Base-by-base conservation (phyloP, 2,329 filamentous ascomycete genomes). In the Leptographium lundbergii region DNA sequence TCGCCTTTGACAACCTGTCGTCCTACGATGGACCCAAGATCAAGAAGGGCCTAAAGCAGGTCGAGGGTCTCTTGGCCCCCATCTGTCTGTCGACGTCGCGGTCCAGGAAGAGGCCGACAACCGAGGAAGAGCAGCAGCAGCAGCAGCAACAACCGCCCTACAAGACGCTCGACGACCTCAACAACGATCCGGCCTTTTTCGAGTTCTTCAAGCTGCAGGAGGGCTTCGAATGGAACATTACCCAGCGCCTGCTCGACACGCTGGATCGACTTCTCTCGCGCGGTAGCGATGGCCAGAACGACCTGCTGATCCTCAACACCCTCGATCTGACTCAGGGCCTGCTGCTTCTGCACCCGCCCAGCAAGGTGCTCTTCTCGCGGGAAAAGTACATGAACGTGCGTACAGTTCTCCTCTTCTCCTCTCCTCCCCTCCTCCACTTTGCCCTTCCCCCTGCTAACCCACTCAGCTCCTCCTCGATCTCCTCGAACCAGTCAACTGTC, bases 141-240 rank as follows among this genome's bases (percentile, higher is more conserved):
- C 62, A 71, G 58, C 72, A 74, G 55, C 66, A 70, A 27, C 65
- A 70, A 55, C 27, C 59, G 2, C 6, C 60, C 6, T 74, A 75
- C 57, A 91, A 89, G 73, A 77, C 79, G 17, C 78, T 96, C 56
- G 75, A 76, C 25, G 85, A 90, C 60, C 75, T 96, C 63, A 80
- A 82, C 56, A 82, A 86, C 63, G 94, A 97, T 71, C 89, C 88
- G 24, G 92, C 91, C 24, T 97, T 96, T 70, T 80, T 89, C 65
- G 91, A 96, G 72, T 97, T 97, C 76, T 96, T 96, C 77, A 90
- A 95, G 71, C 72, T 97, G 64, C 94, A 99, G 72, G 91, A 97
- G 69, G 89, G 91, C 3, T 99, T 99, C 69, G 90, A 97, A 75
- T 97, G 91, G 88, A 99, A 99, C 74, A 89, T 97, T 59, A 87